Evolutionary conservation across 441 rosid species (phyloP).

Genomic region (Hura crepitans): DNA sequence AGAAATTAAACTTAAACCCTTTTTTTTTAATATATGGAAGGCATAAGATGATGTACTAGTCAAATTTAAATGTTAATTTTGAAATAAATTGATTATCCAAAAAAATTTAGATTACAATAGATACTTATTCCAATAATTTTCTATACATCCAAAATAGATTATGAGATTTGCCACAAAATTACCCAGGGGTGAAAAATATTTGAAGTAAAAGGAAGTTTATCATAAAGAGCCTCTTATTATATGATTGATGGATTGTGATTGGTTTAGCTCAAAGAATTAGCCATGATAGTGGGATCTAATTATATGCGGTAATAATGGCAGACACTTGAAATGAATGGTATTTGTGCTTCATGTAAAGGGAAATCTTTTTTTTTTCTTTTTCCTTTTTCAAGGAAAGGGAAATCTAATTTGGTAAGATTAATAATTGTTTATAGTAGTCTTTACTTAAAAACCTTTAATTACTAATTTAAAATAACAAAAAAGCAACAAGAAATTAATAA

Average conservation of each 20-base stretch:
- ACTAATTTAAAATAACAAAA: slow-evolving; percentile 26
- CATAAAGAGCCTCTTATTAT: background rate
- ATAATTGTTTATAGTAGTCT: slow-evolving; percentile 33
- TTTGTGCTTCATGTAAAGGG: slow-evolving; percentile 32
- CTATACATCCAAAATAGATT: too few species aligned
- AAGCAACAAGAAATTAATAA: slow-evolving; percentile 22
- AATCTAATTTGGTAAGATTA: slow-evolving; percentile 21
- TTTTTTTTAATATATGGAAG: too few species aligned
- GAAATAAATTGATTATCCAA: too few species aligned
- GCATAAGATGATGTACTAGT: background rate
- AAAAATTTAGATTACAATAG: too few species aligned
- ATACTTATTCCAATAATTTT: too few species aligned
- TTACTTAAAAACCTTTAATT: slow-evolving; percentile 30
- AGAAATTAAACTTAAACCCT: too few species aligned
- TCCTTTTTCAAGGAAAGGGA: slow-evolving; percentile 27
- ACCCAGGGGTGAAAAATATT: too few species aligned
- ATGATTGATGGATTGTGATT: slow-evolving; percentile 1
- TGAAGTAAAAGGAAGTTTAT: background rate
- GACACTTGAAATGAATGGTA: slow-evolving; percentile 38
- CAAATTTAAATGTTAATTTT: too few species aligned
- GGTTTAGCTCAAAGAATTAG: slow-evolving; percentile 17
- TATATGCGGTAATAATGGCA: slow-evolving; percentile 35
- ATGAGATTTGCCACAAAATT: too few species aligned
- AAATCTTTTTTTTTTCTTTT: too few species aligned
- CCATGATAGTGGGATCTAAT: slow-evolving; percentile 27